phyloP scores from a whole-genome alignment of 1,284 basidiomycete genomes.

The Cutaneotrichosporon arboriforme region DNA sequence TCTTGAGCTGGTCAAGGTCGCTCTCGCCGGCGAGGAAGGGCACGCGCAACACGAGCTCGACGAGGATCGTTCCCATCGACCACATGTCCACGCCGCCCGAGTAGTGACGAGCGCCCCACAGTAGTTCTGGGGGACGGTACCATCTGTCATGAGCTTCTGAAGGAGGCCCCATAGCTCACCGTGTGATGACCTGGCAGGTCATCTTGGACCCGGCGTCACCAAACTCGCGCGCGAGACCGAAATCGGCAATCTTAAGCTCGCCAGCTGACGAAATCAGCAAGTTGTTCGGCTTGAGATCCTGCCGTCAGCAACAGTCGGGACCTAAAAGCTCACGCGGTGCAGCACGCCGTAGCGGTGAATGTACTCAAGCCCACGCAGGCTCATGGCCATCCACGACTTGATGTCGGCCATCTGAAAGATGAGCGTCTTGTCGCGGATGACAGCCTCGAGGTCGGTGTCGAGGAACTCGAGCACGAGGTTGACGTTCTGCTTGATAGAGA shows the following conservation, averaged over 20 bases:
- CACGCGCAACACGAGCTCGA: conserved; percentile 72
- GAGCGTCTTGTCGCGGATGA: conserved; percentile 87
- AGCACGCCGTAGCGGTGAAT: conserved; percentile 91
- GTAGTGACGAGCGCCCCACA: conserved; percentile 93
- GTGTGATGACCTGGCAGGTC: conserved; percentile 96
- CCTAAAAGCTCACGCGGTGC: conserved; percentile 64
- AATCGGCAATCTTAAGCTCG: conserved; percentile 95
- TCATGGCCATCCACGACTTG: conserved; percentile 99
- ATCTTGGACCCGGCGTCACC: conserved; percentile 75
- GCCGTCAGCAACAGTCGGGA: conserved; percentile 12
- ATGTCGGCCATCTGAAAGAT: conserved; percentile 94
- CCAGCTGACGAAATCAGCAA: conserved; percentile 87
- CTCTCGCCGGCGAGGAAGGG: conserved; percentile 93
- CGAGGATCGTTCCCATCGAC: conserved; percentile 98
- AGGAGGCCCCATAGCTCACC: conserved; percentile 54
- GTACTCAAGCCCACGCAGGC: conserved; percentile 90
- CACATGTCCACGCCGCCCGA: conserved; percentile 98
- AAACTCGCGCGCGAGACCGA: conserved; percentile 94
- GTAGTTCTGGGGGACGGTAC: conserved; percentile 96
- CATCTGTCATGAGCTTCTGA: conserved; percentile 56
- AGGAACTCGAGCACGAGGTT: conserved; percentile 97
- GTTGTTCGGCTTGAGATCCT: conserved; percentile 99
- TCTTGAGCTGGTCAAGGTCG: conserved; percentile 94
- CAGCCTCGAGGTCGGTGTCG: conserved; percentile 93
- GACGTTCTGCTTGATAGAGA: conserved; percentile 90